Conservation (phyloP, 805 yeast genomes). For the Kodamaea laetipori region DNA sequence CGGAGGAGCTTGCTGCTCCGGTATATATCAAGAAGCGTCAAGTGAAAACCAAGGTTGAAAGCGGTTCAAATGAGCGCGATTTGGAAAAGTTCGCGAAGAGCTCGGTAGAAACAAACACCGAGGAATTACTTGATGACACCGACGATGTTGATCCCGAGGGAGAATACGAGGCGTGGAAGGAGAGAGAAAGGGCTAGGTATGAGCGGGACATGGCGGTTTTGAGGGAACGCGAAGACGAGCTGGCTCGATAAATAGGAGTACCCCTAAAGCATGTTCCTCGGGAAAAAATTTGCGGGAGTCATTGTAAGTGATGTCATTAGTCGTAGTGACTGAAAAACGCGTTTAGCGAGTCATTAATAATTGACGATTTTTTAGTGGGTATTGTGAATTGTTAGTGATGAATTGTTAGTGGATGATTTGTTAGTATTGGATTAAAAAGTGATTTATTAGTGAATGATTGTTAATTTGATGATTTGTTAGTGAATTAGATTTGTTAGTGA, state of each 20-base stretch:
- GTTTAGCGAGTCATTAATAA: too few relatives aligned
- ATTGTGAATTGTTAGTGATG: too few relatives aligned
- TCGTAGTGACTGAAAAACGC: too few relatives aligned
- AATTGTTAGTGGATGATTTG: too few relatives aligned
- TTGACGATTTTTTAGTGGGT: too few relatives aligned
- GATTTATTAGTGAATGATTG: too few relatives aligned
- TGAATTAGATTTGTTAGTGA: too few relatives aligned
- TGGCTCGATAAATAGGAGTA: not conserved
- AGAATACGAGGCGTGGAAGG: constrained; percentile 44
- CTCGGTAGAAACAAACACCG: not conserved
- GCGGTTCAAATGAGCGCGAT: not conserved
- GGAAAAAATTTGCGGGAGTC: too few relatives aligned
- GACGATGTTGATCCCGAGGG: constrained; percentile 57
- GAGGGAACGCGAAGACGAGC: constrained; percentile 6
- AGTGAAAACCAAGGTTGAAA: not conserved
- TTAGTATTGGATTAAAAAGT: too few relatives aligned
- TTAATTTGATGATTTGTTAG: too few relatives aligned
- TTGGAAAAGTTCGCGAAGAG: constrained; percentile 2
- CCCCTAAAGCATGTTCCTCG: too few relatives aligned
- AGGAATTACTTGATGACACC: constrained; percentile 50
- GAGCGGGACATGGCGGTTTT: constrained; percentile 33
- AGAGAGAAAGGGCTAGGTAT: constrained; percentile 40
- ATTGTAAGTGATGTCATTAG: too few relatives aligned
- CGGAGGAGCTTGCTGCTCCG: constrained; percentile 10
- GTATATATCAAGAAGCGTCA: constrained; percentile 11